phyloP scores from a whole-genome alignment of 495 filamentous ascomycete species.

The Penicillium herquei region DNA sequence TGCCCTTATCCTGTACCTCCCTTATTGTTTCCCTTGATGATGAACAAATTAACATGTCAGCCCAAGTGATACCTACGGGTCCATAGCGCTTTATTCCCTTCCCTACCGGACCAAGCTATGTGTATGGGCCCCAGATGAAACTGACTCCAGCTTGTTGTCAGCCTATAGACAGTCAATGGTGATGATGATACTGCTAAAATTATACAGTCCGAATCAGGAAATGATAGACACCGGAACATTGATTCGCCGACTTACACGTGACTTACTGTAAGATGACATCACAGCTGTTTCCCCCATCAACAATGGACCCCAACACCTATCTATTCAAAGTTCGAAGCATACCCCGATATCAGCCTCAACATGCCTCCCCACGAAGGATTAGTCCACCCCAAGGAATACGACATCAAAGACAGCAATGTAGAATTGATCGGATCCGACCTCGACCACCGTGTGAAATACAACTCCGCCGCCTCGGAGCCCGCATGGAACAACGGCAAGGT shows the following conservation, averaged over 20 bases:
- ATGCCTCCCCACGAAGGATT: constrained; percentile 58
- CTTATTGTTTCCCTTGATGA: too few species aligned
- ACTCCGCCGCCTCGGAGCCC: constrained; percentile 57
- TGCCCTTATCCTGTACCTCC: too few species aligned
- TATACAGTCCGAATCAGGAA: not conserved
- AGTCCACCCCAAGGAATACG: constrained; percentile 57
- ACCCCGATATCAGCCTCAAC: constrained; percentile 8
- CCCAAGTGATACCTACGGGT: too few species aligned
- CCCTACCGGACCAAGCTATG: too few species aligned
- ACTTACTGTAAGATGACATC: not conserved
- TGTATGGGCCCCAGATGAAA: too few species aligned
- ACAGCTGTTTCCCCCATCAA: not conserved
- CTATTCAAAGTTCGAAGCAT: not conserved
- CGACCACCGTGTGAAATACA: constrained; percentile 63
- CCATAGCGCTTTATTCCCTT: too few species aligned
- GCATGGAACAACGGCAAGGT: constrained; percentile 57
- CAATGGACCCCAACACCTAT: not conserved
- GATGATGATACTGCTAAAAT: not conserved
- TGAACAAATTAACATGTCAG: too few species aligned
- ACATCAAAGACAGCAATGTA: constrained; percentile 63
- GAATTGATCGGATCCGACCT: constrained; percentile 57
- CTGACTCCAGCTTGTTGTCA: too few species aligned
- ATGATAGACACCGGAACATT: not conserved
- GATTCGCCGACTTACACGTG: not conserved
- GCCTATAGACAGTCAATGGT: too few species aligned